Evolutionary conservation across 2,329 filamentous ascomycete genomes (phyloP), one percentile per base, ranked within the genome.

Genomic region (Neocatenulostroma microsporum): DNA sequence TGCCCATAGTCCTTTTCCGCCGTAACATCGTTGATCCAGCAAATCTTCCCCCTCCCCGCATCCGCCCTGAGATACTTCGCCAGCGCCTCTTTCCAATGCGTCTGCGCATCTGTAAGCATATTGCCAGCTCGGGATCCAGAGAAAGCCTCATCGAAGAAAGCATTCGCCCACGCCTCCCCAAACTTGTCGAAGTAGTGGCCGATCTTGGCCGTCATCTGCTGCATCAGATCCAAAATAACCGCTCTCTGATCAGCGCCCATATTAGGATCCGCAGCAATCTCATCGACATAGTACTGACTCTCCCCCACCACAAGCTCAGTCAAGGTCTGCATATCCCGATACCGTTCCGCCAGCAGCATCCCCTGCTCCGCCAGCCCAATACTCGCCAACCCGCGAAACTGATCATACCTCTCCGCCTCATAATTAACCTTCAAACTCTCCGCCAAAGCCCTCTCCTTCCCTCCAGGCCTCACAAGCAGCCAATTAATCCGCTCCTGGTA

Each of bases 21-120:
- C 42, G 79, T 71, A 6, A 96, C 73, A 56, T 96, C 88, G 57
- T 98, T 93, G 64, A 98, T 94, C 91, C 91, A 98, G 32, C 81
- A 80, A 29, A 98, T 71, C 51, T 85, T 85, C 19, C 81, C 80
- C 44, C 86, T 21, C 77, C 44, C 79, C 72, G 78, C 74, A 45
- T 79, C 76, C 37, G 76, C 79, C 27, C 84, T 77, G 31, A 98
- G 69, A 52, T 87, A 98, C 34, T 72, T 70, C 1, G 86, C 94
- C 37, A 94, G 74, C 52, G 78, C 81, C 34, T 74, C 64, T 47
- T 78, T 78, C 56, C 56, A 58, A 51, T 88, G 82, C 38, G 78
- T 65, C 18, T 80, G 69, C 41, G 84, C 84, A 55, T 71, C 51
- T 50, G 79, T 73, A 36, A 98, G 70, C 19, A 47, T 78, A 70